Base-by-base conservation (phyloP, 2,329 filamentous ascomycete genomes). In the Nectriaceae sp. region DNA sequence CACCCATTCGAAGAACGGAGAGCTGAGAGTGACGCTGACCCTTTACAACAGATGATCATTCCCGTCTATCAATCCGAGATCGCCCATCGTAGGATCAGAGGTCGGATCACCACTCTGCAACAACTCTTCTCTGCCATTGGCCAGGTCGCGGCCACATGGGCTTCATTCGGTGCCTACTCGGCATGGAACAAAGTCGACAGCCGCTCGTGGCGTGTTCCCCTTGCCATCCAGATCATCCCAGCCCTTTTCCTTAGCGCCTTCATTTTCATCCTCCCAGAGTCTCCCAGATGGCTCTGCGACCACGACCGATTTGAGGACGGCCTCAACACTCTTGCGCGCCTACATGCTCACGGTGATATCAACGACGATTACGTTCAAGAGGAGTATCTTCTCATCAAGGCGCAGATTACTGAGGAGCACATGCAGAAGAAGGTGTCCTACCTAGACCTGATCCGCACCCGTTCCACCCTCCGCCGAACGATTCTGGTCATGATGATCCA, bases 91-190 rank as follows among this genome's bases (percentile, higher is more conserved):
- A 79, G 78, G 46, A 91, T 92, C 59, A 83, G 88, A 65, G 88
- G 88, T 19, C 75, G 82, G 50, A 78, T 92, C 21, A 90, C 87
- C 2, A 80, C 82, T 20, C 73, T 92, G 6, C 88, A 91, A 65
- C 88, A 91, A 60, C 90, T 91, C 63, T 91, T 91, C 87, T 67
- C 91, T 40, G 88, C 87, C 2, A 79, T 92, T 29, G 89, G 89
- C 46, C 75, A 87, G n/a, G n/a, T n/a, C n/a, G n/a, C n/a, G n/a
- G n/a, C n/a, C n/a, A n/a, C n/a, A n/a, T n/a, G n/a, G n/a, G n/a
- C n/a, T n/a, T n/a, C n/a, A n/a, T 43, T 19, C 11, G 19, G 36
- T 38, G 10, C 16, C 11, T 18, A 38, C 36, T 38, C 10, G 8
- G 36, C 36, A 16, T 38, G 36, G 36, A 10, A 38, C 36, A n/a